Conservation (phyloP, 352 stramenopile genomes). For the Pythium phragmiticola region DNA sequence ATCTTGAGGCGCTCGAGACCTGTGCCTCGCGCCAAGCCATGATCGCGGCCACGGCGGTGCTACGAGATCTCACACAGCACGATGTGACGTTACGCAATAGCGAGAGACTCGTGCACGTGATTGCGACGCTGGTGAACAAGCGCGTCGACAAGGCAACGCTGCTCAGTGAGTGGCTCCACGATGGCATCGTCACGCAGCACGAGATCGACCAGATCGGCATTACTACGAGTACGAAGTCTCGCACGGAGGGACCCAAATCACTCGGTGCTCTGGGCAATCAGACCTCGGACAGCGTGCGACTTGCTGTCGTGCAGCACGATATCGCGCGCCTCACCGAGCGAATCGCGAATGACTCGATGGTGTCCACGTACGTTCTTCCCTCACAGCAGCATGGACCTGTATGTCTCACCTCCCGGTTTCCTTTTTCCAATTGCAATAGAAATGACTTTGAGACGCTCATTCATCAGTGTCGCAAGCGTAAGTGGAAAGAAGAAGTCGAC, state of each 20-base stretch:
- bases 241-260: conserved; percentile 33
- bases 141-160: conserved; percentile 34
- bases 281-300: conserved; percentile 60
- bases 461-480: conserved; percentile 79
- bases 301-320: conserved; percentile 69
- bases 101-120: conserved; percentile 42
- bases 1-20: conserved; percentile 54
- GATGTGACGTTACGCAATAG: conserved; percentile 42
- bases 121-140: conserved; percentile 39
- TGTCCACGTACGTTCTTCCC: conserved; percentile 49
- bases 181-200: conserved; percentile 33
- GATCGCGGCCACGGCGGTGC: conserved; percentile 30
- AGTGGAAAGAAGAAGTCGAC: conserved; percentile 73
- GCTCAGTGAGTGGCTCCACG: conserved; percentile 40
- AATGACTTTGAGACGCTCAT: conserved; percentile 84
- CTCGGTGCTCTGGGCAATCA: conserved; percentile 61
- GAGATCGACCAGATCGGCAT: conserved; percentile 31
- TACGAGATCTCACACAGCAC: conserved; percentile 35
- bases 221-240: neutral
- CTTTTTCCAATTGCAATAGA: conserved; percentile 23
- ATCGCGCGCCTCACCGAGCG: conserved; percentile 59
- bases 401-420: neutral
- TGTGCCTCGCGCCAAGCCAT: conserved; percentile 47
- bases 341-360: conserved; percentile 39
- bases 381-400: neutral